Evolutionary conservation across 2,329 filamentous ascomycete species (phyloP), one percentile per base, ranked within the genome.

Genomic region (Didymosphaeria variabile): DNA sequence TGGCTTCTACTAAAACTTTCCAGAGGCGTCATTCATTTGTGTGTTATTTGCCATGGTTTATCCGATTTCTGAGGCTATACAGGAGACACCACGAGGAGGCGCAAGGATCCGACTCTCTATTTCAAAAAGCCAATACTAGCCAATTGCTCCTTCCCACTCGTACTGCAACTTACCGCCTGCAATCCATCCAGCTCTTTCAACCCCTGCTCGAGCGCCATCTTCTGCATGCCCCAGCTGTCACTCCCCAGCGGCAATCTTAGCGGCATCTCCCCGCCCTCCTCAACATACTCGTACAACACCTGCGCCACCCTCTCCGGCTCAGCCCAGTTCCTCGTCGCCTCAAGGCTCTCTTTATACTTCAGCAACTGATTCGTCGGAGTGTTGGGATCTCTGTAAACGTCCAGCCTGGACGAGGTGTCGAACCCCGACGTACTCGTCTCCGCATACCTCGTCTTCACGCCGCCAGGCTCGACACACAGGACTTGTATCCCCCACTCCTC

Each of bases 161-260:
- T 67, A 31, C 53, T 62, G 29, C 65, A 34, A 59, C 76, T 79
- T 4, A 81, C 59, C 0, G 74, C 72, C 59, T 74, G 79, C n/a
- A 78, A 58, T 26, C 74, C 72, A 40, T 76, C 79, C 15, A 72
- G 66, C 7, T 75, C 72, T 32, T 64, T 70, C 58, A 69, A 69
- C 19, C 65, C 64, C 38, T 55, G 63, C 13, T 79, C 76, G 1
- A 76, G 42, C 44, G 79, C 78, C 31, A 36, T 58, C 51, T 63
- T 70, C 53, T 80, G 70, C 56, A 79, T 68, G 8, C 69, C 66
- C 67, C 73, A 82, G 15, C 79, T 68, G 54, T 80, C 79, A 10
- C 71, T 60, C 3, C 81, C 81, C 0, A 84, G 65, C 1, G 81
- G 80, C 32, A 83, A 64, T 5, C 80, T 73, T 40, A 84, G 66